A percentile compares a stretch with the other conserved stretches of the same genome.
Evolutionary conservation across 805 yeast species (phyloP).

Genomic region (Candida krabiensis): DNA sequence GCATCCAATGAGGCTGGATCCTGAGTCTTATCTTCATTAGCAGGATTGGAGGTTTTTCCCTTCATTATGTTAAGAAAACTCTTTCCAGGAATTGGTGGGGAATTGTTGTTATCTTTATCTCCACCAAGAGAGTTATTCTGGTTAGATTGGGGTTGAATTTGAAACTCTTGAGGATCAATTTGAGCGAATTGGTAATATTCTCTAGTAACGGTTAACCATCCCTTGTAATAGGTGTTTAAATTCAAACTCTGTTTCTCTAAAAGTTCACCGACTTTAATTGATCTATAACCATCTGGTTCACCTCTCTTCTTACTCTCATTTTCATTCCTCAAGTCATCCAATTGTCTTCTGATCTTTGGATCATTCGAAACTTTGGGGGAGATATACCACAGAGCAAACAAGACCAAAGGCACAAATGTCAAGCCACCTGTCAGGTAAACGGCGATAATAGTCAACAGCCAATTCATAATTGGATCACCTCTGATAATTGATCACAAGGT

Average conservation of each 20-base stretch:
- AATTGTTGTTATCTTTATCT: constrained; percentile 4
- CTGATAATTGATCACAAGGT: too few relatives aligned
- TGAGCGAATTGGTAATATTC: constrained; percentile 62
- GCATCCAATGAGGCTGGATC: constrained; percentile 35
- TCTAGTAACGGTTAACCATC: constrained; percentile 84
- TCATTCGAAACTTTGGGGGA: constrained; percentile 33
- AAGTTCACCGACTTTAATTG: constrained; percentile 59
- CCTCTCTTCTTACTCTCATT: constrained; percentile 23
- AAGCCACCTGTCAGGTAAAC: constrained; percentile 76
- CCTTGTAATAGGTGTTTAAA: constrained; percentile 60
- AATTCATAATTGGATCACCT: constrained; percentile 10
- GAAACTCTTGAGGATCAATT: constrained; percentile 28
- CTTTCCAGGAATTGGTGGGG: constrained; percentile 7
- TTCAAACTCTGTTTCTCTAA: constrained; percentile 63
- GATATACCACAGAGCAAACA: constrained; percentile 42
- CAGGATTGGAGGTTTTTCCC: constrained; percentile 3
- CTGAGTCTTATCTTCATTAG: constrained; percentile 12
- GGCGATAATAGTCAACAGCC: constrained; percentile 36
- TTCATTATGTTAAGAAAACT: constrained; percentile 22
- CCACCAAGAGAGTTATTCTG: constrained; percentile 9
- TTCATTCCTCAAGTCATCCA: constrained; percentile 32
- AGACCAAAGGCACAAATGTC: constrained; percentile 67
- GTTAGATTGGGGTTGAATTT: constrained; percentile 16
- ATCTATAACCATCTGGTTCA: constrained; percentile 28
- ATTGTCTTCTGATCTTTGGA: constrained; percentile 21